Base-by-base conservation (phyloP, 345 rosid species). In the Salix brachista region DNA sequence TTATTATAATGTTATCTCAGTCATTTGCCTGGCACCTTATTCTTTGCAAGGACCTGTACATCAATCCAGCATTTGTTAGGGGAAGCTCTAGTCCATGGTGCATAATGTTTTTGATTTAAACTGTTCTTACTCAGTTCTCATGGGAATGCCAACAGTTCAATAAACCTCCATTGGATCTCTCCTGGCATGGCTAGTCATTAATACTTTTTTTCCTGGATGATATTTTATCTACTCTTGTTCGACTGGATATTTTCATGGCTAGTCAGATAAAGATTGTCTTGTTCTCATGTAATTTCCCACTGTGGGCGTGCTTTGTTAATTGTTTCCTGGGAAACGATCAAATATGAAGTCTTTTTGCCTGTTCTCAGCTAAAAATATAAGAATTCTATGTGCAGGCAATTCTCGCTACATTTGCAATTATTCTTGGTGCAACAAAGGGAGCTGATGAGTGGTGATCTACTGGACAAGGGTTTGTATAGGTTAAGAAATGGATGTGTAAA, bases 391-490 rank as follows among this genome's bases (percentile, higher is more conserved):
- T 80, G 71, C 97, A 94, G 98, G 98, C 98, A 13, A 56, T 88
- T 80, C 82, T 94, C 68, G 98, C 87, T 12, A 89, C 95, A 3
- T 75, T 94, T 65, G 97, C 88, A 73, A 79, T 92, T 80, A 65
- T 92, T 78, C 75, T 94, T 52, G 95, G 94, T 65, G 92, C 70
- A 74, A 77, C 97, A n/a, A 89, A 78, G 80, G 90, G 91, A 71
- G 82, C 84, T 60, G 70, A 83, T 6, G 89, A 82, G 3, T 86
- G 93, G 91, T 87, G 79, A 87, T 76, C 36, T n/a, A 68, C 64
- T 19, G 13, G 71, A 9, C 2, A 18, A 34, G 41, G 62, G 14
- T 18, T 28, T 56, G 36, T 79, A 62, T 52, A 68, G 74, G 2
- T 64, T 70, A 36, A 42, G 32, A 41, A 56, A 4, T 23, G 64